Base-by-base conservation (phyloP, 2,329 filamentous ascomycete genomes). In the Trichoderma sp. region DNA sequence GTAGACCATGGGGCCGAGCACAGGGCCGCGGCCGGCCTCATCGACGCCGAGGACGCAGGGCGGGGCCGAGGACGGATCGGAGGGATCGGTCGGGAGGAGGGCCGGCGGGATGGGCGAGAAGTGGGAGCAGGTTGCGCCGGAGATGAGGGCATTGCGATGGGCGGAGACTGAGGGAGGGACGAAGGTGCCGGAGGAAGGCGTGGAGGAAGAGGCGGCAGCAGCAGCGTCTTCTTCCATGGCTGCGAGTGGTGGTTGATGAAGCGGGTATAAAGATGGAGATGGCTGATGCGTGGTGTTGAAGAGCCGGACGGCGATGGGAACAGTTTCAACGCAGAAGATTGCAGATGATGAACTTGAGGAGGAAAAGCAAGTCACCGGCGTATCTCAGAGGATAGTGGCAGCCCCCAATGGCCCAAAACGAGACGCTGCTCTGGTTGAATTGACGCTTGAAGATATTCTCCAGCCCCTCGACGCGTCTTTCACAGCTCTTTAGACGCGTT, bases 21-120 rank as follows among this genome's bases (percentile, higher is more conserved):
- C 94, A 27, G 94, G 94, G 1, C 94, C 94, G 75, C 94, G 89
- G 54, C 94, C 94, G 72, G 94, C 94, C 83, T 98, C 94, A 78
- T 98, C 94, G 60, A 98, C 90, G 70, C 94, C 94, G 25, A 98
- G 85, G 22, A 91, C 90, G 79, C 92, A 95, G 53, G 76, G 74
- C 13, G 76, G 70, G 8, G 77, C 76, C 17, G 79, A 73, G 19
- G 76, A 70, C 4, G 80, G 73, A 52, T 78, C 76, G 2, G 74
- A 73, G 8, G 75, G 70, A 59, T 81, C 71, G 69, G 81, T 73
- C 1, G 83, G 78, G 25, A 84, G 84, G 63, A 93, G 86, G n/a
- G 80, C 77, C 0, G 85, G 76, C 1, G 92, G 92, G 1, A 92
- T 83, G 17, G 87, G 82, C 0, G 91, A 92, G 81, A 89, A 92